Conservation (phyloP, 2,329 filamentous ascomycete genomes). For the Nakataea oryzae region DNA sequence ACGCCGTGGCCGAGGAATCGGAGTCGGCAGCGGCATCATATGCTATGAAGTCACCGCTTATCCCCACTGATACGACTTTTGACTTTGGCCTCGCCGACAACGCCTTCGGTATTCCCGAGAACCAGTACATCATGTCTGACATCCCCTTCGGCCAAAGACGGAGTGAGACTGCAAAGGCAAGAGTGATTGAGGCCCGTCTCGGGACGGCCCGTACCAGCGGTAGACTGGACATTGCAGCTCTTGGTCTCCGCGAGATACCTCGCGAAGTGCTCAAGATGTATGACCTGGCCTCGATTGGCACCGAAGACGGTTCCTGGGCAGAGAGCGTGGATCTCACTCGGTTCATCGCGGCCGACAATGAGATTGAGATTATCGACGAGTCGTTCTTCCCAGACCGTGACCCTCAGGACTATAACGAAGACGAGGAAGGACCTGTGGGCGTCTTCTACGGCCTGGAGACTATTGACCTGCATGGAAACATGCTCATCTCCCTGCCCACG, state of each 20-base stretch:
- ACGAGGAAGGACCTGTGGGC: constrained; percentile 57
- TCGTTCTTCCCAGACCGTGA: constrained; percentile 66
- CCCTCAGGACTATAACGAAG: constrained; percentile 44
- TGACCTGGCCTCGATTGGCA: constrained; percentile 58
- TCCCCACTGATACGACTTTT: constrained; percentile 38
- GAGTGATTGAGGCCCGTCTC: constrained; percentile 63
- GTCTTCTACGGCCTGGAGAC: constrained; percentile 76
- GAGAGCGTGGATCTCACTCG: constrained; percentile 81
- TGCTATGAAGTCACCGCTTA: constrained; percentile 21
- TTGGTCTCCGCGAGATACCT: constrained; percentile 72
- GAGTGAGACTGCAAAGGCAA: constrained; percentile 48
- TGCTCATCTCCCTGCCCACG: constrained; percentile 59
- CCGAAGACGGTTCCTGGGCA: constrained; percentile 65
- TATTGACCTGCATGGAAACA: constrained; percentile 80
- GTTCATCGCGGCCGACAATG: constrained; percentile 83
- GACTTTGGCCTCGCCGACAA: constrained; percentile 51
- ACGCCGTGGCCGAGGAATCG: constrained; percentile 9
- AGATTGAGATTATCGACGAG: constrained; percentile 65
- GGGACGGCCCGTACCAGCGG: constrained; percentile 66
- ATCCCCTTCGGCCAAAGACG: constrained; percentile 57
- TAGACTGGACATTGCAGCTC: constrained; percentile 76
- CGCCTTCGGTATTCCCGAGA: background rate
- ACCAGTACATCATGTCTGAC: background rate
- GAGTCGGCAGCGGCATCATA: background rate
- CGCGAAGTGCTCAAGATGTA: constrained; percentile 85